Evolutionary conservation across 768 basidiomycete species (phyloP).

Genomic region (Lactifluus hygrophoroides): DNA sequence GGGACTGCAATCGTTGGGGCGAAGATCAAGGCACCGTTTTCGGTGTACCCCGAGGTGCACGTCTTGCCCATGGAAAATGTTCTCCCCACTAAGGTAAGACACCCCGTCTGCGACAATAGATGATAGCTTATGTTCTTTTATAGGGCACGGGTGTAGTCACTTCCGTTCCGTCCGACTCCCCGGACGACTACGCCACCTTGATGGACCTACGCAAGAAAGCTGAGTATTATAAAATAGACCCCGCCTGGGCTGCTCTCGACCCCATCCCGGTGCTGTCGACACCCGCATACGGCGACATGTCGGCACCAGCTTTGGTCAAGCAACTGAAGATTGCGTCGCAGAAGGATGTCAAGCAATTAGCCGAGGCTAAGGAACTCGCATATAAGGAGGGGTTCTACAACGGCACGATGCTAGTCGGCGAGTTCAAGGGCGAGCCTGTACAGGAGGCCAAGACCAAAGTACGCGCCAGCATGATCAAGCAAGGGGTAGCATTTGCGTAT

Average conservation of each 20-base stretch:
- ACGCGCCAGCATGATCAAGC: conserved; percentile 70
- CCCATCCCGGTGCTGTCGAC: conserved; percentile 85
- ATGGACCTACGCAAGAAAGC: conserved; percentile 93
- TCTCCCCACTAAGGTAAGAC: conserved; percentile 90
- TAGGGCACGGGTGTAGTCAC: conserved; percentile 97
- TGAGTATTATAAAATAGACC: conserved; percentile 91
- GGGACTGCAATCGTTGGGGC: conserved; percentile 81
- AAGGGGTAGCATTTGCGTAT: conserved; percentile 76
- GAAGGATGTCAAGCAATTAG: conserved; percentile 87
- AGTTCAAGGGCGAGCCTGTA: conserved; percentile 82
- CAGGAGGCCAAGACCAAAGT: conserved; percentile 91
- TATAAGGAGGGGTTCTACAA: conserved; percentile 99
- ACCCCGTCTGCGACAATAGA: not conserved
- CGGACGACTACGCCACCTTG: conserved; percentile 88
- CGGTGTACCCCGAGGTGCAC: conserved; percentile 77
- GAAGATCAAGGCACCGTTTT: conserved; percentile 81
- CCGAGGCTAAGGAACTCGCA: conserved; percentile 94
- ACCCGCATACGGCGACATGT: conserved; percentile 87
- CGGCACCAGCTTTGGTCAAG: conserved; percentile 74
- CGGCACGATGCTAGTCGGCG: conserved; percentile 85
- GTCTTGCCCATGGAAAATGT: conserved; percentile 99
- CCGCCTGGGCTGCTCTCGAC: conserved; percentile 76
- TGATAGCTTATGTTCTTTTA: conserved; percentile 1
- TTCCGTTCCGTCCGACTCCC: conserved; percentile 96
- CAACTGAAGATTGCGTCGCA: conserved; percentile 92